Evolutionary conservation across 768 basidiomycete genomes (phyloP).

Genomic region (Kondoa subrosea): DNA sequence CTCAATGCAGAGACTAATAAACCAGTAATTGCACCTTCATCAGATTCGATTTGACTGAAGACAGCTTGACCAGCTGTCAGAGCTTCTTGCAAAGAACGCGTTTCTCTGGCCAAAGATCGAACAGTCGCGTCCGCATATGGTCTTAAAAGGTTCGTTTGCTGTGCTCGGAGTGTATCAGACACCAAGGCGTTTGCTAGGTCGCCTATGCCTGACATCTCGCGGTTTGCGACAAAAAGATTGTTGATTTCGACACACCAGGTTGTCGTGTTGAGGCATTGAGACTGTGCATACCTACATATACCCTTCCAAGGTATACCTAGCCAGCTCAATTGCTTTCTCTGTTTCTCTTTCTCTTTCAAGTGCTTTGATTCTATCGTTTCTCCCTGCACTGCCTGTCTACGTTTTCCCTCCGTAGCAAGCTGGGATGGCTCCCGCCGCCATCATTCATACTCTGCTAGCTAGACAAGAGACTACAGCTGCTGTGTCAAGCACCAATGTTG

Average conservation of each 20-base stretch:
- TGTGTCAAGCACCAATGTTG: background rate
- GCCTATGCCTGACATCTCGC: constrained; percentile 6
- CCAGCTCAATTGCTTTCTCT: background rate
- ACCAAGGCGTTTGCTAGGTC: constrained; percentile 15
- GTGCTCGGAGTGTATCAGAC: constrained; percentile 9
- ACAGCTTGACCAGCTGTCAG: constrained; percentile 13
- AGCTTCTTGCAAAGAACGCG: constrained; percentile 16
- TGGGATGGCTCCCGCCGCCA: background rate
- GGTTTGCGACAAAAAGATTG: no score
- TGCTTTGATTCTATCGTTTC: no score
- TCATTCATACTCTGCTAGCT: background rate
- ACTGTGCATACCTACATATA: no score
- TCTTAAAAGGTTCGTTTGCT: constrained; percentile 13
- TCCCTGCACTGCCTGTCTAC: no score
- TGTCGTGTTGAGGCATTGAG: no score
- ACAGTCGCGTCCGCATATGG: constrained; percentile 20
- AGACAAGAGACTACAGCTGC: background rate
- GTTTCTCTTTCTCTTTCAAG: background rate
- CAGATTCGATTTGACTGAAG: constrained; percentile 35
- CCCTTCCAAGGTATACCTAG: no score
- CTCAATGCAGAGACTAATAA: constrained; percentile 75
- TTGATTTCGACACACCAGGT: no score
- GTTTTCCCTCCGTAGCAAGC: background rate
- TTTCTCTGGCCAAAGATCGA: constrained; percentile 15
- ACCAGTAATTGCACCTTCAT: constrained; percentile 41